Evolutionary conservation across 2,329 filamentous ascomycete species (phyloP), one percentile per base, ranked within the genome.

Genomic region (Diaporthe sp.): DNA sequence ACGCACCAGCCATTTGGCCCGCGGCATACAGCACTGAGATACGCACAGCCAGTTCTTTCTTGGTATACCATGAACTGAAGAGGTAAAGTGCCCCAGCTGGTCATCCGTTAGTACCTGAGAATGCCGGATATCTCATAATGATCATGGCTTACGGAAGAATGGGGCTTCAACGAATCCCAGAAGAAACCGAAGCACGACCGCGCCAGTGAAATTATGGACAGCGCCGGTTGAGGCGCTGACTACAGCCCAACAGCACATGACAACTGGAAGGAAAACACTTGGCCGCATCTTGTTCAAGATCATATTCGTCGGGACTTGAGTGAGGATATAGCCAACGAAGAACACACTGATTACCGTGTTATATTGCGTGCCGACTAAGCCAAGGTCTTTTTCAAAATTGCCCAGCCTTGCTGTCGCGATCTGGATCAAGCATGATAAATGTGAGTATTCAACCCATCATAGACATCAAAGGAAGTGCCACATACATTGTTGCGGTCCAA

Each of bases 231-330:
- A 76, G 35, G 75, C 75, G 40, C 80, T 81, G 22, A 81, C 77
- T 10, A 79, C 71, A 3, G 79, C 80, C 80, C 79, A 80, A 6
- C 74, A 76, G 15, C 75, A 72, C 78, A 81, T 81, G 71, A 61
- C 42, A 35, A 54, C 77, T 77, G 19, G 64, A 13, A 81, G 77
- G 54, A 87, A 88, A 71, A 84, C 78, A 2, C 83, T 84, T 15
- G 87, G 86, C 3, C 83, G 82, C 33, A 87, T 80, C 75, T 84
- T 85, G 42, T 82, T 85, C 19, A 87, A 81, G 55, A 87, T 81
- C 77, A 87, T 82, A 76, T 88, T 88, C 71, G 83, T 86, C 2
- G 86, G 86, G 2, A 89, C 83, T 78, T 60, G 50, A 4, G 52
- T 83, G 77, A 64, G 61, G 33, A 83, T 83, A 69, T 83, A 84